A percentile compares a stretch with the other conserved stretches of the same genome.
Conservation (phyloP, 495 filamentous ascomycete genomes). For the Pseudoneurospora amorphoporcata region DNA sequence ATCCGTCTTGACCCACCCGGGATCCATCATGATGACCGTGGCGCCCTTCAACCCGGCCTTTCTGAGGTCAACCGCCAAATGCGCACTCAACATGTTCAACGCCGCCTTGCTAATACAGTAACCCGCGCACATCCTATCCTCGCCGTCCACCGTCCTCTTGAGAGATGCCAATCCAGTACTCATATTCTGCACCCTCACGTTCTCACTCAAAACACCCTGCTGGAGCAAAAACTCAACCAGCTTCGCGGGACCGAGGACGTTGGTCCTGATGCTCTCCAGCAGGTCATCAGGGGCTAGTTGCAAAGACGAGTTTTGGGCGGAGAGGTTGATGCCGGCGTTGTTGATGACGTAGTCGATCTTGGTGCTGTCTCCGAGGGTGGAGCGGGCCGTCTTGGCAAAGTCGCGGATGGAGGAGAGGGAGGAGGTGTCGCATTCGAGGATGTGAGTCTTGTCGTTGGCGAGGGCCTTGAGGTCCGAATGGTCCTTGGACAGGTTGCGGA, state of each 20-base stretch:
- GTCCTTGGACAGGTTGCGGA: constrained; percentile 29
- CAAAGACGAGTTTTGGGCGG: constrained; percentile 23
- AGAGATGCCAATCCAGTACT: constrained; percentile 26
- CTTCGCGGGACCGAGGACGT: constrained; percentile 34
- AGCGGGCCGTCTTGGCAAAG: constrained; percentile 18
- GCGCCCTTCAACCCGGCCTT: constrained; percentile 24
- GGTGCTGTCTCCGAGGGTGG: constrained; percentile 12
- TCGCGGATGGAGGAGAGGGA: constrained; percentile 22
- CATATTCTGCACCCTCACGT: constrained; percentile 30
- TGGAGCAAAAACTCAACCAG: constrained; percentile 21
- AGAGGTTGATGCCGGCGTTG: constrained; percentile 31
- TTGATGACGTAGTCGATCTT: constrained; percentile 37
- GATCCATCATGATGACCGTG: constrained; percentile 42
- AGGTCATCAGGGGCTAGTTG: constrained; percentile 26
- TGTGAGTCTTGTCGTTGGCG: constrained; percentile 15
- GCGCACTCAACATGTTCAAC: constrained; percentile 33
- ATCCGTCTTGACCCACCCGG: constrained; percentile 55
- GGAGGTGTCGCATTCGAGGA: constrained; percentile 34
- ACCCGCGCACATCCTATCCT: constrained; percentile 15
- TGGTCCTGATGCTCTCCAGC: constrained; percentile 18
- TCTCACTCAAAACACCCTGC: constrained; percentile 9
- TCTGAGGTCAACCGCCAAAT: constrained; percentile 27
- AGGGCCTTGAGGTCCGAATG: constrained; percentile 21
- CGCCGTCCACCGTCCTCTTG: background rate
- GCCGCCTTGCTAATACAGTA: constrained; percentile 35